Evolutionary conservation across 1,284 basidiomycete species (phyloP), one percentile per base, ranked within the genome.

Genomic region (Trichosporon inkin): DNA sequence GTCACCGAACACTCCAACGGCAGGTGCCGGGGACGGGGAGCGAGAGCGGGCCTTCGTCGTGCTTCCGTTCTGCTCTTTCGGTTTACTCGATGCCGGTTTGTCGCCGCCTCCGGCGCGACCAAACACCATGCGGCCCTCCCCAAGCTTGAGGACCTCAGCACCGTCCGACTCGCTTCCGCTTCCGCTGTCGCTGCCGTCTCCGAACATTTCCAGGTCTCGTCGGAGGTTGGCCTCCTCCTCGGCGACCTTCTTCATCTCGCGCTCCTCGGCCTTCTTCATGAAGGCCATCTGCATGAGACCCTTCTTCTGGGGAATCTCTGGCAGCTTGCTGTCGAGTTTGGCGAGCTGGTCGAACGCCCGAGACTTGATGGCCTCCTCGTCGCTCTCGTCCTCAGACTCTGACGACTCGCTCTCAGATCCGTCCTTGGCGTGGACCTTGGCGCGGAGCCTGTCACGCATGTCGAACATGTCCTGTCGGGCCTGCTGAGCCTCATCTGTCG

Each of bases 241-340:
- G 60, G 86, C 81, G 0, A 84, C 84, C 55, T 81, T 82, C 14
- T 76, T 80, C 68, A 85, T 81, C 60, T 86, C 83, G 65, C 89
- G 82, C 13, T 84, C 84, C 79, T 88, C 86, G 0, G 90, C 92
- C 62, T 92, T 88, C 74, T 88, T 86, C 93, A 96, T 96, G 77
- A 96, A 96, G 78, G 93, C 93, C 92, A 96, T 94, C 67, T 85
- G 83, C 76, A 93, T 88, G 11, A 95, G 82, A 14, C 81, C 81
- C 70, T 86, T 85, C 63, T 72, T 73, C 11, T 68, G 71, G 13
- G 56, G 68, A n/a, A 37, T n/a, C 16, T 69, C 78, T 8, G 60
- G 64, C 28, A 69, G 67, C 11, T 79, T 76, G 19, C 74, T 75
- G 40, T 82, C 77, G 22, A 89, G 71, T 38, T 74, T 73, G 35